phyloP scores from a whole-genome alignment of 2,329 filamentous ascomycete genomes.

The Aspergillus fijiensis region DNA sequence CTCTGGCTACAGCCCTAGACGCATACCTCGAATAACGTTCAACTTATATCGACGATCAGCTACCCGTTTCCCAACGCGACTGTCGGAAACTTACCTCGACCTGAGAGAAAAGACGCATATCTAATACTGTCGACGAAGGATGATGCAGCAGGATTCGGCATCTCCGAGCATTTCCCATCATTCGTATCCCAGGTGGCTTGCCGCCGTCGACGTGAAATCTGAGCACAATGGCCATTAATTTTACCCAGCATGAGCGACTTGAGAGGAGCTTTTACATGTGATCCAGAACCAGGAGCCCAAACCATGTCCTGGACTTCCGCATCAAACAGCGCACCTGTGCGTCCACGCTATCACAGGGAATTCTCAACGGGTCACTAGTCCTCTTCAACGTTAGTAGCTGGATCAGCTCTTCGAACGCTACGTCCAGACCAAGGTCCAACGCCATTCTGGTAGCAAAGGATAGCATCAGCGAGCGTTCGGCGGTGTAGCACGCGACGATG shows the following conservation, averaged over 20 bases:
- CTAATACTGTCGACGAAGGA: conserved; percentile 47
- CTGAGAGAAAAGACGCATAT: conserved; percentile 55
- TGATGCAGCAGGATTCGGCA: conserved; percentile 49
- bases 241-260: background rate
- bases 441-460: conserved; percentile 54
- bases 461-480: conserved; percentile 52
- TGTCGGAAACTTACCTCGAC: conserved; percentile 39
- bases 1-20: background rate
- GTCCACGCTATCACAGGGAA: conserved; percentile 10
- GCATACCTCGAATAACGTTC: conserved; percentile 42
- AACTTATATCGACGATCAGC: conserved; percentile 29
- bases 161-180: conserved; percentile 42
- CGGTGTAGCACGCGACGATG: conserved; percentile 53
- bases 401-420: conserved; percentile 44
- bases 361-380: conserved; percentile 17
- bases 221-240: conserved; percentile 3
- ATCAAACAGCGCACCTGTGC: conserved; percentile 39
- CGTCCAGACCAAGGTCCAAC: conserved; percentile 48
- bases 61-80: background rate
- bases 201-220: conserved; percentile 48
- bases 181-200: conserved; percentile 43
- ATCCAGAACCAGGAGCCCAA: conserved; percentile 54
- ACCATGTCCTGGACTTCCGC: conserved; percentile 51
- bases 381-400: conserved; percentile 29
- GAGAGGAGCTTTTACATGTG: conserved; percentile 40